These are phyloP conservation scores for Musa beccarii DNA, from an alignment of 176 grass and related monocot genomes.

Conservation along the genomic window DNA sequence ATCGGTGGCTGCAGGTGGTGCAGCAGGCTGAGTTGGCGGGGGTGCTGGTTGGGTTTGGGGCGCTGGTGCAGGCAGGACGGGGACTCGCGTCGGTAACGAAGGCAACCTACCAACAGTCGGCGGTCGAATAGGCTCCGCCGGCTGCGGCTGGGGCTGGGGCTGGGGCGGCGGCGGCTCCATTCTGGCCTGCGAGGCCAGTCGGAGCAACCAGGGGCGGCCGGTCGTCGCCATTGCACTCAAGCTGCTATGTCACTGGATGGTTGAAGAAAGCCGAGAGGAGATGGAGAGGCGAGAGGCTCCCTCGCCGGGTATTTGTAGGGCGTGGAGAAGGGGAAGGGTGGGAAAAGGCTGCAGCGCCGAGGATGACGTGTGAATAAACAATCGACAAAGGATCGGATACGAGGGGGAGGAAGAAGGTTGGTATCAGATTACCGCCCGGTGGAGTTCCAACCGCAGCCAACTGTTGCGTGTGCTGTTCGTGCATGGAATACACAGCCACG, in stretches of 20 bases:
- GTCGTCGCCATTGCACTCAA: constrained; percentile 20
- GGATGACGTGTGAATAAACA: background rate
- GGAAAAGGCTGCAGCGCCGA: background rate
- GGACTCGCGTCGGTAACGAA: too few species aligned
- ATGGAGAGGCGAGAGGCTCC: background rate
- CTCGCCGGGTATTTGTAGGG: constrained; percentile 26
- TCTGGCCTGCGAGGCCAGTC: constrained; percentile 25
- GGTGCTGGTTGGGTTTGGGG: background rate
- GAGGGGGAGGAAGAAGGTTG: constrained; percentile 22
- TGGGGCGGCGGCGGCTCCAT: background rate
- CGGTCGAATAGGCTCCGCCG: background rate
- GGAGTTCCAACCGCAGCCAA: too few species aligned
- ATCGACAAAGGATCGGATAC: constrained; percentile 18
- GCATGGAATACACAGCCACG: too few species aligned
- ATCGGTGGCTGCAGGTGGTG: background rate
- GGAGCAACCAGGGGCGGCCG: constrained; percentile 30
- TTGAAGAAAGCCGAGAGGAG: background rate
- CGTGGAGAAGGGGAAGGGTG: background rate
- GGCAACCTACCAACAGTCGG: background rate
- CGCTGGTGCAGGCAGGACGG: background rate
- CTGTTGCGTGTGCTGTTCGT: too few species aligned
- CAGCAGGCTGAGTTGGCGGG: background rate
- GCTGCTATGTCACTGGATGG: background rate
- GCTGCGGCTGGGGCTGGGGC: background rate
- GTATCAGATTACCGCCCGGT: constrained; percentile 24